phyloP scores from a whole-genome alignment of 441 rosid genomes.

The Pelargonium citronellum region DNA sequence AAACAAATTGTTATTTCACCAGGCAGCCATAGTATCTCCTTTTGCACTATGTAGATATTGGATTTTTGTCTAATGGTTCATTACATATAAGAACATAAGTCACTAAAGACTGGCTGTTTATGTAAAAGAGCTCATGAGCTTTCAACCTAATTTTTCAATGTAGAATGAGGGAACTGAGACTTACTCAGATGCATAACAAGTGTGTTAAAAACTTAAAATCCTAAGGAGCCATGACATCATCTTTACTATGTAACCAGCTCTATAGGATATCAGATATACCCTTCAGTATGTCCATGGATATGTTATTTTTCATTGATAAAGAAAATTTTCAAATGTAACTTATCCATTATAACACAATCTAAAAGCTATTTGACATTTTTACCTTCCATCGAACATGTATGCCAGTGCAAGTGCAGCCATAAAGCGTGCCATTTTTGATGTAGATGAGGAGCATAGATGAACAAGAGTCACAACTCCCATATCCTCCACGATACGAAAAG shows the following conservation, averaged over 20 bases:
- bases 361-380: conserved; percentile 7
- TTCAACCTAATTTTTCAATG: not conserved
- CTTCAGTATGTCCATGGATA: no score
- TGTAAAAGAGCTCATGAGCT: not conserved
- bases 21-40: no score
- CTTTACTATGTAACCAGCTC: not conserved
- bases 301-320: not conserved
- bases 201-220: not conserved
- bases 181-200: not conserved
- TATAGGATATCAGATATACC: not conserved
- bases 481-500: conserved; percentile 87
- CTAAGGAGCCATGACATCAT: not conserved
- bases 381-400: conserved; percentile 97
- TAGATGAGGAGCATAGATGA: conserved; percentile 76
- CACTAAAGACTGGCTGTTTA: no score
- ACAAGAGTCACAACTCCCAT: conserved; percentile 89
- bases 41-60: no score
- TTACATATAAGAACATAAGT: no score
- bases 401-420: conserved; percentile 96
- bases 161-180: not conserved
- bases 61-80: no score
- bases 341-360: no score
- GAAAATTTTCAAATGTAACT: no score
- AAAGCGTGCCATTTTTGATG: conserved; percentile 90
- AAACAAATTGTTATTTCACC: no score